Evolutionary conservation across 2,329 filamentous ascomycete species (phyloP).

Genomic region (Xylaria sp.): DNA sequence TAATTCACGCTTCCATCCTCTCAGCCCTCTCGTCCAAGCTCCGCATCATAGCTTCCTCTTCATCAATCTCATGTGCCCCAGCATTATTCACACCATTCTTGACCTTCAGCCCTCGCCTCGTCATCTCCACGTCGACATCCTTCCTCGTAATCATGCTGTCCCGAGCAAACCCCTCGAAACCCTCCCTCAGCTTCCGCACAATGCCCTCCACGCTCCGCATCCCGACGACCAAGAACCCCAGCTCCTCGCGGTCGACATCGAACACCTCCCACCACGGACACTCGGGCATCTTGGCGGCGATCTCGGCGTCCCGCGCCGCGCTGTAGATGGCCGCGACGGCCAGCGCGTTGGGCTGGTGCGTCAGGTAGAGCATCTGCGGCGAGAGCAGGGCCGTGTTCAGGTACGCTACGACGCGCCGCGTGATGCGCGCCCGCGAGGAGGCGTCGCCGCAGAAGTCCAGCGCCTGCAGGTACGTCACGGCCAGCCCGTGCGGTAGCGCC

Average conservation of each 20-base stretch:
- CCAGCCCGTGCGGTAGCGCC: slow-evolving; percentile 84
- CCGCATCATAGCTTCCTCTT: slow-evolving; percentile 59
- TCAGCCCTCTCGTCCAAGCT: slow-evolving; percentile 52
- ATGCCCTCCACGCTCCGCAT: slow-evolving; percentile 83
- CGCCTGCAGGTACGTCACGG: slow-evolving; percentile 91
- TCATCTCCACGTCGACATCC: slow-evolving; percentile 69
- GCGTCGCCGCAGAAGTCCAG: slow-evolving; percentile 69
- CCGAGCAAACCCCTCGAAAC: slow-evolving; percentile 59
- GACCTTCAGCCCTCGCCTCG: slow-evolving; percentile 58
- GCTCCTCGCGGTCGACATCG: slow-evolving; percentile 91
- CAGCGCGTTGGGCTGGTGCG: slow-evolving; percentile 87
- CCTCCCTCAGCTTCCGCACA: slow-evolving; percentile 68
- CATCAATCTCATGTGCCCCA: slow-evolving; percentile 47
- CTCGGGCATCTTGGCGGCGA: slow-evolving; percentile 80
- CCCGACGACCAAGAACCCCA: slow-evolving; percentile 90
- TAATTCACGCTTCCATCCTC: slow-evolving; percentile 42
- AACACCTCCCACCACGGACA: slow-evolving; percentile 98
- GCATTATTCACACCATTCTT: slow-evolving; percentile 46
- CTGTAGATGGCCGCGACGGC: slow-evolving; percentile 91
- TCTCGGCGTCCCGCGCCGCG: slow-evolving; percentile 74
- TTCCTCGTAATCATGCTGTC: slow-evolving; percentile 67
- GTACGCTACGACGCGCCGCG: slow-evolving; percentile 75
- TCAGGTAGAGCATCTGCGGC: slow-evolving; percentile 89
- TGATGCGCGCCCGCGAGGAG: slow-evolving; percentile 61
- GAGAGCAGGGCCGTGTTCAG: slow-evolving; percentile 89